Base-by-base conservation (phyloP, 2,329 filamentous ascomycete species). In the Alternaria sp. region DNA sequence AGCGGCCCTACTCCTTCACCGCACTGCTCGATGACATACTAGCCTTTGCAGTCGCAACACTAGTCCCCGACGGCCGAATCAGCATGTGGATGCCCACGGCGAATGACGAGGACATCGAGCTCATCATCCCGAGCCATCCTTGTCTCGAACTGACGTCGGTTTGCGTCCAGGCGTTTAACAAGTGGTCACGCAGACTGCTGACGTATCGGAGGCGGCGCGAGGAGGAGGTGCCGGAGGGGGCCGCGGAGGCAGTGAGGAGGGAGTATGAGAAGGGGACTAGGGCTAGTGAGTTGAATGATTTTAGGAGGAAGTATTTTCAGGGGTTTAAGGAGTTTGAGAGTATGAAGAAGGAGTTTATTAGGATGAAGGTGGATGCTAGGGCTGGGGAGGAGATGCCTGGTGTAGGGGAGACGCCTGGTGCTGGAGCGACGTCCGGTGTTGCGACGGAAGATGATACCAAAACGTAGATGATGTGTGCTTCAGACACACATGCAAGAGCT, bases 51-150 rank as follows among this genome's bases (percentile, higher is more conserved):
- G 87, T 89, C 1, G 84, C 87, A 12, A 92, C 90, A 1, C 84
- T 99, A 1, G 92, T 97, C 8, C 89, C 93, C 56, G 82, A 88
- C 66, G 96, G 93, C 0, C 86, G 96, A 26, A 79, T 99, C 10
- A 92, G 91, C 8, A 96, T 99, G 84, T 99, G 96, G 96, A 97
- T 98, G 92, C 96, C 96, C 0, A 97, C 93, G 0, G 90, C 93
- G 26, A 81, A 81, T 57, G 79, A 80, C 46, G 78, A 80, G 49
- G 79, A 93, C 51, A 87, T 90, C 61, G 91, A 95, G 75, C 88
- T 97, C 21, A 84, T 88, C 0, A 86, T 95, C 13, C 95, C 95
- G 0, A 86, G 85, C 19, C 93, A 98, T 77, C 91, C 91, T 0
- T 88, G 87, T 61, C 82, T 99, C 13, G 87, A 91, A 72, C 82